Conservation (phyloP, 495 filamentous ascomycete species). For the Xanthoparmelia taractica region DNA sequence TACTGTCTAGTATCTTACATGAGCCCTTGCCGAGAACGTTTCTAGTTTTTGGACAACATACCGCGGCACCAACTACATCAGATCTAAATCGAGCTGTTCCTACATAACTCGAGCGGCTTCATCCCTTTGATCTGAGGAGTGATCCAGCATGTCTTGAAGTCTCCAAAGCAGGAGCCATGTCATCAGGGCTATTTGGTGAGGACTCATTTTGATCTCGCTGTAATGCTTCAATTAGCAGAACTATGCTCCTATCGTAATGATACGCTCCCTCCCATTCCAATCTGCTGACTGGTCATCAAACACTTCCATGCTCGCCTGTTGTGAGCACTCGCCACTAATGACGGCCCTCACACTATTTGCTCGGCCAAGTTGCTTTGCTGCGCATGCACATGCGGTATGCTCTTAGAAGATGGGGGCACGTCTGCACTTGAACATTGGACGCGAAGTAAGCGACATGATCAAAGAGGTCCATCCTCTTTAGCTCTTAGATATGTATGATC, state of each 20-base stretch:
- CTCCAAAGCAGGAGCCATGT: not conserved
- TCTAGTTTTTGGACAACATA: not conserved
- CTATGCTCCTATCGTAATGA: constrained; percentile 57
- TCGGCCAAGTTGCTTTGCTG: constrained; percentile 54
- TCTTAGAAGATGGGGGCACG: constrained; percentile 51
- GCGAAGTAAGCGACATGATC: constrained; percentile 54
- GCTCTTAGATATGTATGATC: constrained; percentile 21
- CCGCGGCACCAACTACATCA: constrained; percentile 53
- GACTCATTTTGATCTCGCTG: constrained; percentile 38
- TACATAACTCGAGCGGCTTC: not conserved
- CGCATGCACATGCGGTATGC: constrained; percentile 53
- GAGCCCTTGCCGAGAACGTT: not conserved
- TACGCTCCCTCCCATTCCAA: constrained; percentile 51
- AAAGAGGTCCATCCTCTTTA: constrained; percentile 55
- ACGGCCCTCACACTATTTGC: constrained; percentile 45
- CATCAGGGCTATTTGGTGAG: not conserved
- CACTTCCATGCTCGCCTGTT: constrained; percentile 45
- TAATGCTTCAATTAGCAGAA: constrained; percentile 52
- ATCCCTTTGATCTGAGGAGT: not conserved
- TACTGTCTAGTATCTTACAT: constrained; percentile 33
- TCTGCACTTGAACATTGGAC: constrained; percentile 50
- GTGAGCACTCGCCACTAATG: constrained; percentile 41
- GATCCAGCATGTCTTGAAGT: not conserved
- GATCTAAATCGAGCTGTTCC: constrained; percentile 39
- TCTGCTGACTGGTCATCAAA: constrained; percentile 44